Evolutionary conservation across 225 moss, liverwort and hornwort species (phyloP), one percentile per base, ranked within the genome.

Genomic region (Physcomitrellopsis africana): DNA sequence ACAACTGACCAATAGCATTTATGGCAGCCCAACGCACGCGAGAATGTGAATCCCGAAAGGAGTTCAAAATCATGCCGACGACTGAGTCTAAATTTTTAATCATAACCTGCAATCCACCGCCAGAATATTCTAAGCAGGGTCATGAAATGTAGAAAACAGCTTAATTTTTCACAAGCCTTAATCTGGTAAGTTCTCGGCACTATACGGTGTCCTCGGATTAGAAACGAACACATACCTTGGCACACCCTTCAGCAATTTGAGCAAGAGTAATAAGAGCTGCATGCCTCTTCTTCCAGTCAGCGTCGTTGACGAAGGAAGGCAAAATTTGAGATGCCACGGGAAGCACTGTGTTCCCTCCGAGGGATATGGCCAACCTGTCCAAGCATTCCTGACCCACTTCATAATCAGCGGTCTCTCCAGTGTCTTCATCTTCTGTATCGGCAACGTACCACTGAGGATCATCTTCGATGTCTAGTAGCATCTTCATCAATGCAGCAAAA

Each of bases 1-100:
- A 99, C 70, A 99, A 85, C 72, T 99, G 99, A 69, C 99, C 99
- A 65, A 99, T 92, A 51, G 99, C 94, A 81, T 99, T 99, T 23
- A 99, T 99, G 54, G 99, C 99, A 54, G 99, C 99, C 99, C 99
- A 99, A 46, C 95, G 92, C 13, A 99, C 99, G 45, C 99, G 93
- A 77, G 99, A 86, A 83, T 99, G 95, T 15, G 93, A 86, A 86
- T 99, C 99, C 60, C 82, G 81, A 70, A 99, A 99, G 46, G 88
- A 95, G 58, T 86, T 92, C 46, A 99, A 72, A 3, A 99, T 92
- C 99, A 95, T 99, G 29, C 76, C 83, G 65, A 99, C 95, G 11
- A 99, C 92, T 58, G 95, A 81, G 49, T 86, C 92, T 62, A 99
- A 81, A 66, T 91, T 99, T 60, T 89, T 99, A 4, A 93, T 95